phyloP scores from a whole-genome alignment of 2,329 filamentous ascomycete genomes.

The Pseudogymnoascus sp. region DNA sequence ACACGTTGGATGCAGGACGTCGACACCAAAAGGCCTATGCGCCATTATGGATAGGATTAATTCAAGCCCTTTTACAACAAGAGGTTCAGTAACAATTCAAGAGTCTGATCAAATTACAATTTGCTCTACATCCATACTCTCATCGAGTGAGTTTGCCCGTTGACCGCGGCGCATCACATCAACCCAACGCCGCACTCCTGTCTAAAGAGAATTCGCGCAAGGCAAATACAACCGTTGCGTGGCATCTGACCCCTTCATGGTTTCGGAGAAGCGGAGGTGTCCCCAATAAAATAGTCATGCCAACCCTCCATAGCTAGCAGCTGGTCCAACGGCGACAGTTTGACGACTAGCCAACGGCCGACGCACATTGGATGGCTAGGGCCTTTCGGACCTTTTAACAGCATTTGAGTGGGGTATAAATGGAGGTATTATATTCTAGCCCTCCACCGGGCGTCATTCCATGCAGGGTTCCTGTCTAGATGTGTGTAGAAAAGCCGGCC shows the following conservation, averaged over 20 bases:
- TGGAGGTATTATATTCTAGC: neutral
- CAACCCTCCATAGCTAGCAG: neutral
- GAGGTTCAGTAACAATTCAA: neutral
- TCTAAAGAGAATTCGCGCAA: neutral
- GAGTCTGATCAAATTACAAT: neutral
- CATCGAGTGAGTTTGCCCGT: neutral
- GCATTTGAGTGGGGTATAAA: neutral
- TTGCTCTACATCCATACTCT: neutral
- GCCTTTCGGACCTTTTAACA: neutral
- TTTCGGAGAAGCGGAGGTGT: neutral
- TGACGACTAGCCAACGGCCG: neutral
- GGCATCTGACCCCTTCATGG: neutral
- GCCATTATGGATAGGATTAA: constrained; percentile 7
- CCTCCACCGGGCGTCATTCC: neutral
- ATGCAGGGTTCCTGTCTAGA: neutral
- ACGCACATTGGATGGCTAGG: neutral
- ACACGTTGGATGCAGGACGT: constrained; percentile 3
- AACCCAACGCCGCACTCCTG: neutral
- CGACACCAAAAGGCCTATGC: constrained; percentile 3
- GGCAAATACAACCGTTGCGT: neutral
- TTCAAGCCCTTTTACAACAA: neutral
- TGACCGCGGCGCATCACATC: neutral
- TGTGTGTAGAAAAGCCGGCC: neutral
- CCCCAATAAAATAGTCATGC: neutral
- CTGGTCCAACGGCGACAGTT: neutral